phyloP scores from a whole-genome alignment of 305 asterid genomes.

The Fraxinus angustifolia region DNA sequence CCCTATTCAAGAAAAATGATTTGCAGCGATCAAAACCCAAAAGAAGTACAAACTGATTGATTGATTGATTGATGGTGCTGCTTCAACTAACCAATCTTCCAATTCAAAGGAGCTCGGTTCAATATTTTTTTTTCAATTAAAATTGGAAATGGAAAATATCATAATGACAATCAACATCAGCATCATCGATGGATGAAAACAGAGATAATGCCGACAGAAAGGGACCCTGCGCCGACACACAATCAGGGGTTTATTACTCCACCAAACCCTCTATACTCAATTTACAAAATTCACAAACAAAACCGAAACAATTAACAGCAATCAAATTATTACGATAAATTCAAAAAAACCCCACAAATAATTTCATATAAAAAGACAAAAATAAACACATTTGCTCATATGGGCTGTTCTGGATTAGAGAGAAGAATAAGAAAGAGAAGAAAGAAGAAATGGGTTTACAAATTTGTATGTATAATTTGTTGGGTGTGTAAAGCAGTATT shows the following conservation, averaged over 20 bases:
- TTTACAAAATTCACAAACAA: slow-evolving; percentile 20
- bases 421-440: slow-evolving; percentile 3
- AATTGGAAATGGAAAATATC: slow-evolving; percentile 12
- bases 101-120: neutral
- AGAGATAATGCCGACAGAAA: slow-evolving; percentile 56
- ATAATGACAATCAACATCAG: slow-evolving; percentile 24
- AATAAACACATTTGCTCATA: neutral
- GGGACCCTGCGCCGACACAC: slow-evolving; percentile 59
- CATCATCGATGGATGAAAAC: slow-evolving; percentile 12
- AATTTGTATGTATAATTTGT: slow-evolving; percentile 7
- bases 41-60: slow-evolving; percentile 12
- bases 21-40: neutral
- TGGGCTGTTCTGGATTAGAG: neutral
- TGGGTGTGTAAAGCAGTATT: slow-evolving; percentile 35
- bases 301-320: neutral
- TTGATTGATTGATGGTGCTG: slow-evolving; percentile 13
- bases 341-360: neutral
- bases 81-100: slow-evolving; percentile 9
- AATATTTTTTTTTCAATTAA: neutral
- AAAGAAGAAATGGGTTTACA: neutral
- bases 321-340: neutral
- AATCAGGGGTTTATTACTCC: slow-evolving; percentile 15
- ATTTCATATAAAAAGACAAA: neutral
- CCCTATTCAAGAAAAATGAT: slow-evolving; percentile 8
- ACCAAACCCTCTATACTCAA: slow-evolving; percentile 22